A percentile compares a stretch with the other conserved stretches of the same genome.
Evolutionary conservation across 371 early-diverging fungal genomes (phyloP).

Genomic region (Mucor piriformis): DNA sequence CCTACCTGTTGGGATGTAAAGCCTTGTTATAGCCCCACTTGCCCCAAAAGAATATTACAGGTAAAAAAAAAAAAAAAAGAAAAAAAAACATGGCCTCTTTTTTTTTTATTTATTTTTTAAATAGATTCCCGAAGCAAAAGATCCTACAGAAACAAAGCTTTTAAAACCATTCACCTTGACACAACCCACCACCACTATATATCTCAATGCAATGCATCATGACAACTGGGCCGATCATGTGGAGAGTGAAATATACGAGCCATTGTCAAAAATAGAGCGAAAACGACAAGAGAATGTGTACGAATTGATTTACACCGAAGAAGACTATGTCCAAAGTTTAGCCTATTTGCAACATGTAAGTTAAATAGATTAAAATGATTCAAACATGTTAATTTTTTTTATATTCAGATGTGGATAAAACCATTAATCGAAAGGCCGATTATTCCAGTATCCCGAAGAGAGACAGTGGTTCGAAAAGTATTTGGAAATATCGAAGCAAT

Average conservation of each 20-base stretch:
- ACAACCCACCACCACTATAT: background rate
- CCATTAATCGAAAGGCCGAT: conserved; percentile 72
- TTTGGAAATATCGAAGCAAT: conserved; percentile 82
- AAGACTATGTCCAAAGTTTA: conserved; percentile 85
- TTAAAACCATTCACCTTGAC: background rate
- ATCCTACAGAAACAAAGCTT: background rate
- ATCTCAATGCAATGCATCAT: conserved; percentile 5
- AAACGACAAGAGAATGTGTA: conserved; percentile 92
- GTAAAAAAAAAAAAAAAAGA: conserved; percentile 4
- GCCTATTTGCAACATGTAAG: conserved; percentile 42
- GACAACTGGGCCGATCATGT: conserved; percentile 66
- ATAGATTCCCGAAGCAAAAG: background rate
- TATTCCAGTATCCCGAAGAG: conserved; percentile 62
- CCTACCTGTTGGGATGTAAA: conserved; percentile 64
- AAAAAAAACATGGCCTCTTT: background rate
- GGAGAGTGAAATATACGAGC: conserved; percentile 66
- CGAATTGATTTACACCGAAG: conserved; percentile 90
- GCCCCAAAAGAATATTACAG: conserved; percentile 59
- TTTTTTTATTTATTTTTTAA: background rate
- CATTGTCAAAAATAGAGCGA: conserved; percentile 73
- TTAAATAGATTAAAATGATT: too few relatives aligned
- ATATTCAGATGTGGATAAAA: conserved; percentile 73
- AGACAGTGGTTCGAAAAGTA: conserved; percentile 73
- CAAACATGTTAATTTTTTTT: background rate
- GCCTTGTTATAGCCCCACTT: conserved; percentile 69